Evolutionary conservation across 164 flowering plant species (phyloP).

Genomic region (Annona squamosa): DNA sequence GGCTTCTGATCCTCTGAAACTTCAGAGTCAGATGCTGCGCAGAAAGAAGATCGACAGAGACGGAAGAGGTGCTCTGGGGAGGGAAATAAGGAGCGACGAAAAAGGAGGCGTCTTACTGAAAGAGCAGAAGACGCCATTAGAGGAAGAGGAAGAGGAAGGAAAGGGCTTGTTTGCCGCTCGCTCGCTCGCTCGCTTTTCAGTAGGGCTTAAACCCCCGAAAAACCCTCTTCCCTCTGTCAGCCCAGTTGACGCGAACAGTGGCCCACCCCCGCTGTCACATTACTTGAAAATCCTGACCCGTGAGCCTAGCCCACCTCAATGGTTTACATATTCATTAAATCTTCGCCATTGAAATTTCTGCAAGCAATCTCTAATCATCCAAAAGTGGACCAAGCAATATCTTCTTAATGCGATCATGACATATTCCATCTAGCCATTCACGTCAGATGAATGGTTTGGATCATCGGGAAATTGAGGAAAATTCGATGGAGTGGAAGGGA

Average conservation of each 20-base stretch:
- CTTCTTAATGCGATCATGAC: no score
- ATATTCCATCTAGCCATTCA: no score
- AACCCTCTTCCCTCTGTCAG: neutral
- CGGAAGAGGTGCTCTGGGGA: slow-evolving; percentile 19
- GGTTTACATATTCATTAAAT: no score
- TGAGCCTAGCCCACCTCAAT: no score
- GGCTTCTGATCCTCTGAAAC: slow-evolving; percentile 13
- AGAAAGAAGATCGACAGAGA: slow-evolving; percentile 2
- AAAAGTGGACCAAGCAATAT: no score
- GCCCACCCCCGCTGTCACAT: no score
- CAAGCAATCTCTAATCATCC: neutral
- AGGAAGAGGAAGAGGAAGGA: neutral
- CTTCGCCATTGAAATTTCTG: neutral
- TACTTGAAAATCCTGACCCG: no score
- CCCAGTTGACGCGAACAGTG: neutral
- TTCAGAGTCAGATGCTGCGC: slow-evolving; percentile 6
- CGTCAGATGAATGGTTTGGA: no score
- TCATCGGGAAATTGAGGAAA: no score
- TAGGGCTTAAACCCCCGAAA: neutral
- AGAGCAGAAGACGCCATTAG: slow-evolving; percentile 16
- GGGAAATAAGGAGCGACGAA: slow-evolving; percentile 26
- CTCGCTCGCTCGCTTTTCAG: neutral
- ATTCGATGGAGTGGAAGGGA: no score
- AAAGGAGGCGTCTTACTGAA: slow-evolving; percentile 29
- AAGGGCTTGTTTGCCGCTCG: neutral